Percentiles rank a stretch among this genome's conserved stretches.
phyloP scores from a whole-genome alignment of 2,329 filamentous ascomycete genomes.

The Alternaria atra region DNA sequence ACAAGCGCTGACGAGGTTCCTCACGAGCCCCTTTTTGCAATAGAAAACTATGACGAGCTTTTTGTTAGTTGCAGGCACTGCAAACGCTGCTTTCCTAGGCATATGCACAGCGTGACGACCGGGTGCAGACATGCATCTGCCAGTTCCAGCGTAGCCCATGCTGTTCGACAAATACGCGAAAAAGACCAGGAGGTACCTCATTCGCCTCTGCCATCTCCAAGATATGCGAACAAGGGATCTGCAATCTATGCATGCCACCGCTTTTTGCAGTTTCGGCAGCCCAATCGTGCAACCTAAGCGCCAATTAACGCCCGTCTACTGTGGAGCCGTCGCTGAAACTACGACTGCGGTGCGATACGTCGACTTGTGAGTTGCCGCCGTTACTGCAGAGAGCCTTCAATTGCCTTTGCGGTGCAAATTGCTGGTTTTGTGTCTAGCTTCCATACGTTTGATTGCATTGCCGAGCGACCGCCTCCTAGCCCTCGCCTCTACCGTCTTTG shows the following conservation, averaged over 20 bases:
- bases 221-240: constrained; percentile 41
- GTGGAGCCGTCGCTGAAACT: constrained; percentile 33
- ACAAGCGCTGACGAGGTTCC: constrained; percentile 13
- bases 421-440: constrained; percentile 28
- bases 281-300: constrained; percentile 35
- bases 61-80: not conserved
- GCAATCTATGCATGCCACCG: constrained; percentile 44
- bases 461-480: constrained; percentile 30
- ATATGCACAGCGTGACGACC: constrained; percentile 11
- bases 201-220: constrained; percentile 33
- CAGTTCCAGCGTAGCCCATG: constrained; percentile 25
- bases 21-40: constrained; percentile 11
- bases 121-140: constrained; percentile 10
- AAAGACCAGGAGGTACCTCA: constrained; percentile 24
- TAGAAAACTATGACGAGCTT: not conserved
- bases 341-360: constrained; percentile 45
- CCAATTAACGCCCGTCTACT: constrained; percentile 35
- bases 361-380: constrained; percentile 37
- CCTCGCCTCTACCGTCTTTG: constrained; percentile 31
- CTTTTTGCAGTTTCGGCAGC: constrained; percentile 32
- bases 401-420: constrained; percentile 31
- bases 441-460: constrained; percentile 27
- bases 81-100: constrained; percentile 5
- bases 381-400: constrained; percentile 42
- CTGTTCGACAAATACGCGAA: constrained; percentile 18